Conservation (phyloP, 345 rosid species). For the Salix koriyanagi region DNA sequence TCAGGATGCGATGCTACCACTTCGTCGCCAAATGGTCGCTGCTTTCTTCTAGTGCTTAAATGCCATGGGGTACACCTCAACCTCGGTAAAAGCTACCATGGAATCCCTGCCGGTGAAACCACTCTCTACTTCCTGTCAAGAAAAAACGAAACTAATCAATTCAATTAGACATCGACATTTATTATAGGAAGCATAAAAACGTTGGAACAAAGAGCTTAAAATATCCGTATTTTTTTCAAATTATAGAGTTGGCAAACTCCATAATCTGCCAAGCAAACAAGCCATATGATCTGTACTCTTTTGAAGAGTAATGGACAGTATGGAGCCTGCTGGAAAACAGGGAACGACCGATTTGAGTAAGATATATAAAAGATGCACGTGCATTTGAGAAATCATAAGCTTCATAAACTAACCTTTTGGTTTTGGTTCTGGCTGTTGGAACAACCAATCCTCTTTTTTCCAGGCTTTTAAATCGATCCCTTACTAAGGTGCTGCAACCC, state of each 20-base stretch:
- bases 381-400: background rate
- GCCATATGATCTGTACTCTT: background rate
- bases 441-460: slow-evolving; percentile 86
- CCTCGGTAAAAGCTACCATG: too few relatives aligned
- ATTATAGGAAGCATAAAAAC: too few relatives aligned
- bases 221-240: background rate
- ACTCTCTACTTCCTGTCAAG: too few relatives aligned
- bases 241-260: background rate
- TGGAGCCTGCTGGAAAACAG: background rate
- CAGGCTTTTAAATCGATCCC: slow-evolving; percentile 82
- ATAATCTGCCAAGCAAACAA: background rate
- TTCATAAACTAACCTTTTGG: slow-evolving; percentile 47
- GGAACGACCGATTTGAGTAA: background rate
- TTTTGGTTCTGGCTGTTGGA: slow-evolving; percentile 45
- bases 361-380: background rate
- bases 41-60: too few relatives aligned
- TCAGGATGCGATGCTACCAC: too few relatives aligned
- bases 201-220: background rate
- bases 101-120: too few relatives aligned
- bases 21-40: too few relatives aligned
- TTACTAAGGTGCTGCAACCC: slow-evolving; percentile 85
- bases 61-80: too few relatives aligned
- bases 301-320: background rate
- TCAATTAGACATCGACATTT: background rate
- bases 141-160: too few relatives aligned